phyloP scores from a whole-genome alignment of 129 eudicot genomes.

The Smallanthus sonchifolius region DNA sequence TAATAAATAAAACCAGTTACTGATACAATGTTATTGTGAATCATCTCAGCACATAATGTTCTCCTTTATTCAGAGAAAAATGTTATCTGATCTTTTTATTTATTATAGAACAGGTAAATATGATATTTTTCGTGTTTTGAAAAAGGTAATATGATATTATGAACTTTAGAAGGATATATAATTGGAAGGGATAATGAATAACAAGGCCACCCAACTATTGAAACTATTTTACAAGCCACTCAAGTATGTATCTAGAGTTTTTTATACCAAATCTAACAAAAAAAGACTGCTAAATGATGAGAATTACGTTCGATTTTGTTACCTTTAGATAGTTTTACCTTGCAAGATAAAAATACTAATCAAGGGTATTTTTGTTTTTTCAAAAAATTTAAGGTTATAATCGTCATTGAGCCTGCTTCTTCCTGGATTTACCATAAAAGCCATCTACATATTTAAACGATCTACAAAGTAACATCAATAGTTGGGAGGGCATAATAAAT shows the following conservation, averaged over 20 bases:
- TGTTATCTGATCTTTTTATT: too few relatives aligned
- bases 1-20: background rate
- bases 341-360: background rate
- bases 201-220: background rate
- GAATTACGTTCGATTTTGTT: background rate
- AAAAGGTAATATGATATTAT: too few relatives aligned
- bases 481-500: background rate
- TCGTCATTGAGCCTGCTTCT: background rate
- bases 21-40: too few relatives aligned
- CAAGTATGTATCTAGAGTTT: background rate
- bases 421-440: background rate
- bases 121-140: too few relatives aligned
- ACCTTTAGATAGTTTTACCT: background rate
- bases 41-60: too few relatives aligned
- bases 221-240: background rate
- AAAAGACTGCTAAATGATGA: background rate
- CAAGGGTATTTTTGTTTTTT: background rate
- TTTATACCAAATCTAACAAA: background rate
- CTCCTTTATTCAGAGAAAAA: too few relatives aligned
- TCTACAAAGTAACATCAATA: background rate
- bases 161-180: too few relatives aligned
- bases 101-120: too few relatives aligned
- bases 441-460: background rate
- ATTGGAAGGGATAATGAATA: background rate
- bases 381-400: background rate